These are phyloP conservation scores for Galerina sulciceps DNA, from an alignment of 768 basidiomycete genomes.

Conservation along the genomic window DNA sequence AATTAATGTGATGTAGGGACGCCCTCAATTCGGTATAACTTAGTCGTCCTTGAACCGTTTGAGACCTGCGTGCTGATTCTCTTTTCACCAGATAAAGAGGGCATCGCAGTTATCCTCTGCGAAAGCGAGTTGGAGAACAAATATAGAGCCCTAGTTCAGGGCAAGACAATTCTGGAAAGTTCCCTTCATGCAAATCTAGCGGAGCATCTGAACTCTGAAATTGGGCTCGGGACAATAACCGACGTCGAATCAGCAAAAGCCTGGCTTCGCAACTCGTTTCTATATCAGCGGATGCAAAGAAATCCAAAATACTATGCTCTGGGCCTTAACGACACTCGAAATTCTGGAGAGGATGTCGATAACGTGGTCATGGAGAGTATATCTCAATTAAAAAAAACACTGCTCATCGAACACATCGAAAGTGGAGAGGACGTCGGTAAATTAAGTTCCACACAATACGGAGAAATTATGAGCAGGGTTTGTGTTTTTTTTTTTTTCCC, in stretches of 20 bases:
- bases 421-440: slow-evolving; percentile 39
- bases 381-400: slow-evolving; percentile 57
- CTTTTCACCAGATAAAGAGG: slow-evolving; percentile 67
- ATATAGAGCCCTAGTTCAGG: slow-evolving; percentile 71
- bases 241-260: slow-evolving; percentile 68
- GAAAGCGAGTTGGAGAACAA: slow-evolving; percentile 73
- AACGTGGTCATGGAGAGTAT: slow-evolving; percentile 76
- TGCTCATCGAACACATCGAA: slow-evolving; percentile 53
- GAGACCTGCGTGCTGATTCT: background rate
- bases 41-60: background rate
- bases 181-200: slow-evolving; percentile 80
- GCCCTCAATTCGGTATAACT: slow-evolving; percentile 83
- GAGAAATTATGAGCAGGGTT: slow-evolving; percentile 89
- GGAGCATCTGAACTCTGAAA: slow-evolving; percentile 95
- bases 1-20: slow-evolving; percentile 51
- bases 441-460: slow-evolving; percentile 71
- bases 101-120: slow-evolving; percentile 83
- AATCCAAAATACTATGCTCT: slow-evolving; percentile 82
- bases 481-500: slow-evolving; percentile 4
- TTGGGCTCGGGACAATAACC: slow-evolving; percentile 84
- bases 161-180: slow-evolving; percentile 83
- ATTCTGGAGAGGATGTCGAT: slow-evolving; percentile 75
- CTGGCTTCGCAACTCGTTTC: slow-evolving; percentile 87
- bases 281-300: slow-evolving; percentile 83
- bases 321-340: slow-evolving; percentile 48